These are phyloP conservation scores for Tillandsia fasciculata DNA, from an alignment of 176 grass and related monocot genomes.

Conservation along the genomic window DNA sequence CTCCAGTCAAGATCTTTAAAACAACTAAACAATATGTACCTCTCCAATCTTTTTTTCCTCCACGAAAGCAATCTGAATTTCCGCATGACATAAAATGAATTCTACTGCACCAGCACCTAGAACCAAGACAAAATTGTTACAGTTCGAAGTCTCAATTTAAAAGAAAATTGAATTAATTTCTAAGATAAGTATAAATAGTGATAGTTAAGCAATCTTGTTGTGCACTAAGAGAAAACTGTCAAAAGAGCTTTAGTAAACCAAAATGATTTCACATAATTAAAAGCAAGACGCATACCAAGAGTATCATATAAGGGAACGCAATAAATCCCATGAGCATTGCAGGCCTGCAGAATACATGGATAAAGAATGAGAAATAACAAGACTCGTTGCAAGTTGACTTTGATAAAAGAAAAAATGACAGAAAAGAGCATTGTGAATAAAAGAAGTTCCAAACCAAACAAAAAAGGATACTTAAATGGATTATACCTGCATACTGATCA, in stretches of 20 bases:
- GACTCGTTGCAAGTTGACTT: neutral
- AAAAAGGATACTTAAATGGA: neutral
- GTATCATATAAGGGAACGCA: conserved; percentile 92
- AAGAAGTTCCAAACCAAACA: neutral
- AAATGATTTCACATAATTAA: conserved; percentile 3
- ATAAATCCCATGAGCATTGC: conserved; percentile 76
- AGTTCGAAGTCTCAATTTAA: too few relatives aligned
- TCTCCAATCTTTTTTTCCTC: conserved; percentile 68
- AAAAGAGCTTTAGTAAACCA: neutral
- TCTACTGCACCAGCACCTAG: conserved; percentile 75
- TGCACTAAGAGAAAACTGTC: neutral
- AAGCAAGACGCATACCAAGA: conserved; percentile 50
- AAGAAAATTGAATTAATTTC: neutral
- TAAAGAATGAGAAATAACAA: conserved; percentile 14
- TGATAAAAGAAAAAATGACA: neutral
- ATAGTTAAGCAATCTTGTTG: neutral
- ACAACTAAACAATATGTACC: conserved; percentile 21
- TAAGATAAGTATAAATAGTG: neutral
- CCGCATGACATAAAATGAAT: conserved; percentile 83
- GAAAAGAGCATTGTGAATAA: neutral
- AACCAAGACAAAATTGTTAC: conserved; percentile 21
- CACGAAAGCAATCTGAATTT: conserved; percentile 74
- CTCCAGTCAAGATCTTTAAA: too few relatives aligned
- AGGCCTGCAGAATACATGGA: conserved; percentile 49
- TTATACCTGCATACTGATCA: conserved; percentile 75